Base-by-base conservation (phyloP, 75 land plant species). In the Chamaecyparis obtusa region DNA sequence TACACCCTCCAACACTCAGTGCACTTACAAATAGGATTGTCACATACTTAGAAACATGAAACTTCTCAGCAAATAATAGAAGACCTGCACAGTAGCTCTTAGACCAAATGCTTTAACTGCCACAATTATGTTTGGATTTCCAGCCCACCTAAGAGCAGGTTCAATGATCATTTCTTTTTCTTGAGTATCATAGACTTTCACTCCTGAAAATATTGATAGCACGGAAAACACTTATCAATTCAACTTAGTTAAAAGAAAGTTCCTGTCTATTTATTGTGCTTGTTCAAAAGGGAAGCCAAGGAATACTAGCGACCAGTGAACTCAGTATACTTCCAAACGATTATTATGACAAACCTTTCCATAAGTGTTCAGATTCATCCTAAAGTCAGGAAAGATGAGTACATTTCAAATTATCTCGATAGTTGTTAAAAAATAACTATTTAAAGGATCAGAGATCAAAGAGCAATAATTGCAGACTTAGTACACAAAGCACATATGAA, bases 101-200 rank as follows among this genome's bases (percentile, higher is more conserved):
- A 95, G 74, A 13, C 99, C 99, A 92, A 91, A 95, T 78, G 99
- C 97, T 90, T 95, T 97, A 32, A 92, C 93, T 48, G 91, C 93
- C 74, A 94, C 94, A 51, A 83, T 84, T 43, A 97, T 86, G 84
- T 97, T 95, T 48, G 99, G 99, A 86, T 97, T 97, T 60, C 96
- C 97, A 30, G 99, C 99, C 97, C 97, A 97, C 85, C 93, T 95
- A 8, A 97, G 5, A 60, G 86, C 88, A 81, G 91, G 95, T 89
- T 97, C 99, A 93, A 97, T 91, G 27, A 97, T 97, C 87, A 97
- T 54, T 85, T 97, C 99, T 85, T 96, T 94, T 64, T 97, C 97
- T 67, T 95, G 93, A 19, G 99, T 97, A 14, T 78, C 78, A 84
- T 91, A 95, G 21, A 95, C 97, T 92, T 97, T 97, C 91, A 97